phyloP scores from a whole-genome alignment of 176 grass and related monocot genomes.

The Echinochloa phyllopogon region DNA sequence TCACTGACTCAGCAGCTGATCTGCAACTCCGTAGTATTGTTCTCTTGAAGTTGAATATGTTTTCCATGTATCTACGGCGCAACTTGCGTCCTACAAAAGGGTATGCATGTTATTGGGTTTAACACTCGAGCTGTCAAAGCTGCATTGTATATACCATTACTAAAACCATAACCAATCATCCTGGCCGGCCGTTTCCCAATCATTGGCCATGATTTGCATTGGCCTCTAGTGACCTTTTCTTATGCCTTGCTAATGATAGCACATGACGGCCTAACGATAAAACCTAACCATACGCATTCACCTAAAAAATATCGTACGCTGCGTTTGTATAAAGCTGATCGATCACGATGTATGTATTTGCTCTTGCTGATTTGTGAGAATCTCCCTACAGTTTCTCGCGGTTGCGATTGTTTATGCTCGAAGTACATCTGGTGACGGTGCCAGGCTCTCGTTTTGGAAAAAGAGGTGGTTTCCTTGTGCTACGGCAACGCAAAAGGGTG shows the following conservation, averaged over 20 bases:
- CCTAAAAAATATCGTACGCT: not conserved
- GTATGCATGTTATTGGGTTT: not conserved
- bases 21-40: not conserved
- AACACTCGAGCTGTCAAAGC: constrained; percentile 30
- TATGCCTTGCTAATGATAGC: constrained; percentile 48
- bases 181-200: constrained; percentile 41
- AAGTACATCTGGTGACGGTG: constrained; percentile 39
- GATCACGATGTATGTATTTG: constrained; percentile 11
- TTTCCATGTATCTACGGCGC: not conserved
- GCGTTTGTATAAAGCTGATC: not conserved
- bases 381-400: constrained; percentile 22
- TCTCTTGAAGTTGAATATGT: not conserved
- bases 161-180: constrained; percentile 33
- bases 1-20: constrained; percentile 24
- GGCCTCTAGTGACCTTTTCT: constrained; percentile 52
- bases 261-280: constrained; percentile 61
- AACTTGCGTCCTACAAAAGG: constrained; percentile 38
- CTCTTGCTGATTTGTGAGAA: constrained; percentile 31
- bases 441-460: constrained; percentile 30
- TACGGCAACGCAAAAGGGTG: constrained; percentile 20
- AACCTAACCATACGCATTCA: constrained; percentile 42
- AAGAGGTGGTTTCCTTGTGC: constrained; percentile 37
- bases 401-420: not conserved
- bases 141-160: not conserved
- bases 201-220: constrained; percentile 57